phyloP scores from a whole-genome alignment of 2,329 filamentous ascomycete genomes.

The Endocalyx cinctus region DNA sequence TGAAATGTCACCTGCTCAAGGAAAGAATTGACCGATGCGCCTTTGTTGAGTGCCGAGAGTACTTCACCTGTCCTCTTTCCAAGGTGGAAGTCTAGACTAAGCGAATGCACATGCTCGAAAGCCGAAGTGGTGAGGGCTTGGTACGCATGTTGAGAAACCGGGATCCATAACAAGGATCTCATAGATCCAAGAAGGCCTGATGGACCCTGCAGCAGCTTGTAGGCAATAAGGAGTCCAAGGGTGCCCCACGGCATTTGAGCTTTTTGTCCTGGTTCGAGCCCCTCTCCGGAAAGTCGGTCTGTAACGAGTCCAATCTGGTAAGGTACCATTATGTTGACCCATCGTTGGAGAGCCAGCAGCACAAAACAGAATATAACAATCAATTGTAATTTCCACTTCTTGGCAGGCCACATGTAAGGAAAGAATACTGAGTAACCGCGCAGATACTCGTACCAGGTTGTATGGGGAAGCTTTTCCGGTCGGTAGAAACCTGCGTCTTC shows the following conservation, averaged over 20 bases:
- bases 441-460: slow-evolving; percentile 94
- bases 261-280: slow-evolving; percentile 43
- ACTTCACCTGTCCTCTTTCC: slow-evolving; percentile 97
- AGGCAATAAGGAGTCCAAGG: slow-evolving; percentile 72
- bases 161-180: slow-evolving; percentile 87
- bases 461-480: slow-evolving; percentile 77
- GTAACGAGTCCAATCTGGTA: slow-evolving; percentile 76
- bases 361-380: slow-evolving; percentile 78
- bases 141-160: slow-evolving; percentile 95
- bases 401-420: slow-evolving; percentile 92
- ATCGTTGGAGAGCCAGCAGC: slow-evolving; percentile 73
- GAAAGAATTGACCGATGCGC: slow-evolving; percentile 92
- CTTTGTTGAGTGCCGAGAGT: slow-evolving; percentile 91
- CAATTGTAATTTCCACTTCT: slow-evolving; percentile 66
- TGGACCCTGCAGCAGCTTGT: slow-evolving; percentile 78
- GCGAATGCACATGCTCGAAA: slow-evolving; percentile 93
- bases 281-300: slow-evolving; percentile 55
- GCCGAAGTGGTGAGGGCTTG: slow-evolving; percentile 88
- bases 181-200: slow-evolving; percentile 82
- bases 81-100: slow-evolving; percentile 94
- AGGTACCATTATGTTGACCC: slow-evolving; percentile 83
- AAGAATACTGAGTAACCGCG: slow-evolving; percentile 91
- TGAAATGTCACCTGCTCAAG: slow-evolving; percentile 95
- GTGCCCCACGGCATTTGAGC: slow-evolving; percentile 63
- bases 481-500: slow-evolving; percentile 80